A percentile compares a stretch with the other conserved stretches of the same genome.
These are phyloP conservation scores for Podila epigama DNA, from an alignment of 192 early-diverging fungal species.

Conservation along the genomic window DNA sequence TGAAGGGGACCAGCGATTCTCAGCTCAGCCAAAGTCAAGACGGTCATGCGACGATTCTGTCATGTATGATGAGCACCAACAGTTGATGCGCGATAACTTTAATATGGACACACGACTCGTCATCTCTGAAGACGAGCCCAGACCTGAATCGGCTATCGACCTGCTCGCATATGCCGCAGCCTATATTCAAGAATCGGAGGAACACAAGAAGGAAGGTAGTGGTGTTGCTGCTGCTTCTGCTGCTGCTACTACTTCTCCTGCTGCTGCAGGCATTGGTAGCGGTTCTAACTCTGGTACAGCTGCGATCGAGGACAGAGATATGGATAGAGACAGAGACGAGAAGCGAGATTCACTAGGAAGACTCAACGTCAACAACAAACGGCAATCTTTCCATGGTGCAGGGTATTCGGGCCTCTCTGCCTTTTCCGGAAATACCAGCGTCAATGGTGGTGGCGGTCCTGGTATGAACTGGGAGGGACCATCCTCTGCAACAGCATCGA, in stretches of 20 bases:
- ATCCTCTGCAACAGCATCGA: neutral
- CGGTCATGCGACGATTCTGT: slow-evolving; percentile 32
- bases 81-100: slow-evolving; percentile 42
- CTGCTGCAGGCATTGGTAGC: no score
- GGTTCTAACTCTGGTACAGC: neutral
- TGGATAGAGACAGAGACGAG: neutral
- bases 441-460: neutral
- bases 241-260: no score
- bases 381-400: slow-evolving; percentile 45
- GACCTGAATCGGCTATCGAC: slow-evolving; percentile 46
- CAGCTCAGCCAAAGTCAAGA: slow-evolving; percentile 20
- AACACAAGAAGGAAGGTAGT: slow-evolving; percentile 42
- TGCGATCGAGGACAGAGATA: neutral
- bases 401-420: slow-evolving; percentile 39
- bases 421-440: neutral
- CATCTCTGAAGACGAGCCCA: slow-evolving; percentile 39
- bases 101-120: slow-evolving; percentile 44
- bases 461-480: slow-evolving; percentile 41
- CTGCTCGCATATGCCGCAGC: slow-evolving; percentile 43
- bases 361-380: slow-evolving; percentile 30
- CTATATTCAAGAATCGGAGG: slow-evolving; percentile 38
- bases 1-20: neutral
- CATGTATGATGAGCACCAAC: slow-evolving; percentile 39
- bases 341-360: slow-evolving; percentile 22
- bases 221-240: neutral